A percentile compares a stretch with the other conserved stretches of the same genome.
Conservation (phyloP, 2,329 filamentous ascomycete species). For the Calonectria pauciramosa region DNA sequence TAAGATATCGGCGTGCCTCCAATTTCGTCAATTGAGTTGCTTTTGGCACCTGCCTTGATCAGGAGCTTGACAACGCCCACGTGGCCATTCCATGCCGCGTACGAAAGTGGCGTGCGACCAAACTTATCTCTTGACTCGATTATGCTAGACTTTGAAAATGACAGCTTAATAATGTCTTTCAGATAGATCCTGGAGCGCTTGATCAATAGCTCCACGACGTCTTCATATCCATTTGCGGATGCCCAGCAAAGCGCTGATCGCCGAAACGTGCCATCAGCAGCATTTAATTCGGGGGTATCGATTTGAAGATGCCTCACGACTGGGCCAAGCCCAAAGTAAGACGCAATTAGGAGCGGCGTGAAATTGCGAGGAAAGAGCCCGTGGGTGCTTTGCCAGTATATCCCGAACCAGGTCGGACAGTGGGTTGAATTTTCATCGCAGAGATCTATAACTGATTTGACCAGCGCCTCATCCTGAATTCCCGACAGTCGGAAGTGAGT, state of each 20-base stretch:
- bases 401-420: conserved; percentile 9
- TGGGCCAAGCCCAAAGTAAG: conserved; percentile 13
- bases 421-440: neutral
- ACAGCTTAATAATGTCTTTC: neutral
- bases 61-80: conserved; percentile 18
- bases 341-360: neutral
- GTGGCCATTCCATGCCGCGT: conserved; percentile 22
- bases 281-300: conserved; percentile 11
- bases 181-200: neutral
- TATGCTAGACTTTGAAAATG: conserved; percentile 13
- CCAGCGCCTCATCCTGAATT: neutral
- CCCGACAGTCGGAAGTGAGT: conserved; percentile 1
- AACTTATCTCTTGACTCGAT: conserved; percentile 2
- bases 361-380: neutral
- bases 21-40: conserved; percentile 3
- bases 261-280: neutral
- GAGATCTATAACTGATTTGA: neutral
- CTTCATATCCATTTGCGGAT: conserved; percentile 18
- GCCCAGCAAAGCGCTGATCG: conserved; percentile 21
- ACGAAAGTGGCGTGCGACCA: conserved; percentile 6
- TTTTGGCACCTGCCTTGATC: conserved; percentile 1
- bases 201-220: conserved; percentile 12
- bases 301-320: conserved; percentile 10
- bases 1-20: conserved; percentile 23
- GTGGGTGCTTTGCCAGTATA: neutral